Evolutionary conservation across 345 rosid species (phyloP).

Genomic region (Dipteronia sinensis): DNA sequence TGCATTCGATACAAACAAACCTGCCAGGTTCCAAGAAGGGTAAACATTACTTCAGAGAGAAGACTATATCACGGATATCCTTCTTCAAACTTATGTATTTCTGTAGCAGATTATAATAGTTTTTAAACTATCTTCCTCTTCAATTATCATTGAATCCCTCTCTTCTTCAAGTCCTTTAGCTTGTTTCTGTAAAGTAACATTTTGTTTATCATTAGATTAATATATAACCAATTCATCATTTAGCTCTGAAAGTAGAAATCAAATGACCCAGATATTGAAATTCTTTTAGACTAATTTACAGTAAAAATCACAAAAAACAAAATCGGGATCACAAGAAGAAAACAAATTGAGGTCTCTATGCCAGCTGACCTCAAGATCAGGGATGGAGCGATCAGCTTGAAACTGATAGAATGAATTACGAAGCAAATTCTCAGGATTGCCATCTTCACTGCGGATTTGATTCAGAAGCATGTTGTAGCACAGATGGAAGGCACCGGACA

Average conservation of each 20-base stretch:
- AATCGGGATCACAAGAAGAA: not conserved
- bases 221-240: not conserved
- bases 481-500: slow-evolving; percentile 89
- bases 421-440: slow-evolving; percentile 93
- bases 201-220: slow-evolving; percentile 21
- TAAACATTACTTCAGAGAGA: slow-evolving; percentile 81
- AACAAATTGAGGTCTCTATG: not conserved
- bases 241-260: not conserved
- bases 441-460: slow-evolving; percentile 94
- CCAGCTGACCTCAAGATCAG: slow-evolving; percentile 75
- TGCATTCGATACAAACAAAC: slow-evolving; percentile 62
- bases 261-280: not conserved
- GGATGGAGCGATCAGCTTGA: slow-evolving; percentile 93
- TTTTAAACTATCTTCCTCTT: slow-evolving; percentile 90
- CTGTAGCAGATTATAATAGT: slow-evolving; percentile 75
- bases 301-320: not conserved
- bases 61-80: slow-evolving; percentile 73
- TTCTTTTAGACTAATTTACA: not conserved
- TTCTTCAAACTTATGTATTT: slow-evolving; percentile 74
- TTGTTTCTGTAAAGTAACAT: slow-evolving; percentile 66
- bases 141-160: slow-evolving; percentile 83
- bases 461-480: slow-evolving; percentile 98
- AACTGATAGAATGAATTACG: slow-evolving; percentile 97
- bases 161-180: slow-evolving; percentile 75
- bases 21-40: slow-evolving; percentile 86